These are phyloP conservation scores for Blastocystis sp. DNA, from an alignment of 352 stramenopile genomes.

Conservation along the genomic window DNA sequence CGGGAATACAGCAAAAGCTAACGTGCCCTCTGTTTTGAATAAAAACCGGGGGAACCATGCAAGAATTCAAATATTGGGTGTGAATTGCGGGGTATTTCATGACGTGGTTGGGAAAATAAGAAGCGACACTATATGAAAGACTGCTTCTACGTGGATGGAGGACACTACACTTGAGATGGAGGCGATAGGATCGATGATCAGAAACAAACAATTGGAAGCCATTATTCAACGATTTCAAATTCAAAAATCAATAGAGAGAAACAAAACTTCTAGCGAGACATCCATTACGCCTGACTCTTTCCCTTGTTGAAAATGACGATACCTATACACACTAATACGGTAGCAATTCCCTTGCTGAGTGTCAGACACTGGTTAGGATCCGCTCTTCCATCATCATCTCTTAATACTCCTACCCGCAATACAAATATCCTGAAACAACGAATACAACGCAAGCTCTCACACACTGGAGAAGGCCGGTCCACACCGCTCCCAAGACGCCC, in stretches of 20 bases:
- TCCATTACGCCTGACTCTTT: background rate
- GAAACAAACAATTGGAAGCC: too few relatives aligned
- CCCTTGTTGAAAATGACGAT: slow-evolving; percentile 22
- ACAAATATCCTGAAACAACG: background rate
- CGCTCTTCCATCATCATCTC: background rate
- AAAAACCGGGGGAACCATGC: background rate
- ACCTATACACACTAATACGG: background rate
- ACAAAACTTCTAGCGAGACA: background rate
- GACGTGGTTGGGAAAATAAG: too few relatives aligned
- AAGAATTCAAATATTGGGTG: slow-evolving; percentile 1
- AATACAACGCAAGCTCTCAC: slow-evolving; percentile 28
- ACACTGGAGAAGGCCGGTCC: slow-evolving; percentile 22
- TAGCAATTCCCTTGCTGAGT: background rate
- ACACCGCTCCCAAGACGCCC: background rate
- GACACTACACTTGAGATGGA: too few relatives aligned
- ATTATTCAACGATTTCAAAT: too few relatives aligned
- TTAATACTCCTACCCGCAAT: background rate
- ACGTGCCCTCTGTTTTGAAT: background rate
- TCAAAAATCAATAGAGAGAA: too few relatives aligned
- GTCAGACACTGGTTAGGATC: slow-evolving; percentile 35
- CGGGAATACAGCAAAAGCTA: background rate
- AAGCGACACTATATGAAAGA: too few relatives aligned
- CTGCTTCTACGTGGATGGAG: too few relatives aligned
- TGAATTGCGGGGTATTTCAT: too few relatives aligned
- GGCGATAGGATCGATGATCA: too few relatives aligned